Conservation (phyloP, 768 basidiomycete species). For the Amanita muscaria region DNA sequence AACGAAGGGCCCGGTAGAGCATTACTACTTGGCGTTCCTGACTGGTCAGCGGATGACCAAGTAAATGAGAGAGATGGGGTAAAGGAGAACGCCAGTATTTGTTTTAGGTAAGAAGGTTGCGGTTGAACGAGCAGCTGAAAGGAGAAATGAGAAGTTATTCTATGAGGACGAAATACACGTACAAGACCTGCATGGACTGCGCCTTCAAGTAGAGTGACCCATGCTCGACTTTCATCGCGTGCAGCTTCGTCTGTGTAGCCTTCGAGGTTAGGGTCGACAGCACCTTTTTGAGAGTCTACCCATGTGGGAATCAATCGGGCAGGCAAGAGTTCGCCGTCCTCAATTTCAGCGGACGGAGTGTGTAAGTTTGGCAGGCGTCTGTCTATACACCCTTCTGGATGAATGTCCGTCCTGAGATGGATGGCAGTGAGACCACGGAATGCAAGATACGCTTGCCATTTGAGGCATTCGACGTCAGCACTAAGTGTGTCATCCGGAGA, state of each 20-base stretch:
- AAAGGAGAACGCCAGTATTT: conserved; percentile 26
- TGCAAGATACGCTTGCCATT: conserved; percentile 82
- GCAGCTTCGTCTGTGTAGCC: conserved; percentile 56
- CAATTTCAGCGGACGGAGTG: conserved; percentile 29
- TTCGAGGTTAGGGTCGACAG: conserved; percentile 38
- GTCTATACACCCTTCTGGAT: conserved; percentile 60
- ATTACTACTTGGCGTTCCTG: neutral
- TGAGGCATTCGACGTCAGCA: conserved; percentile 77
- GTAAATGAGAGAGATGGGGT: conserved; percentile 5
- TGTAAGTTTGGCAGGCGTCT: conserved; percentile 65
- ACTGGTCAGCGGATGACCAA: neutral
- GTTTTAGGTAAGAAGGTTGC: conserved; percentile 30
- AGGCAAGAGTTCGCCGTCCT: conserved; percentile 45
- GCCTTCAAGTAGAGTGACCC: conserved; percentile 74
- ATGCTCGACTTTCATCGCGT: conserved; percentile 71
- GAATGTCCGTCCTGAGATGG: conserved; percentile 58
- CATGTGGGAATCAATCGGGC: conserved; percentile 65
- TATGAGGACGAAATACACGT: conserved; percentile 16
- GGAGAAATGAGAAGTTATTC: neutral
- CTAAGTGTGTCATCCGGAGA: conserved; percentile 37
- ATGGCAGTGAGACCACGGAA: conserved; percentile 49
- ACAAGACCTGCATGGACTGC: conserved; percentile 72
- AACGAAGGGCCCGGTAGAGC: conserved; percentile 26
- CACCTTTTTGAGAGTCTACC: conserved; percentile 51
- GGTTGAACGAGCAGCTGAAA: conserved; percentile 43